Evolutionary conservation across 306 rosid species (phyloP).

Genomic region (Cyclanthera cordifolia): DNA sequence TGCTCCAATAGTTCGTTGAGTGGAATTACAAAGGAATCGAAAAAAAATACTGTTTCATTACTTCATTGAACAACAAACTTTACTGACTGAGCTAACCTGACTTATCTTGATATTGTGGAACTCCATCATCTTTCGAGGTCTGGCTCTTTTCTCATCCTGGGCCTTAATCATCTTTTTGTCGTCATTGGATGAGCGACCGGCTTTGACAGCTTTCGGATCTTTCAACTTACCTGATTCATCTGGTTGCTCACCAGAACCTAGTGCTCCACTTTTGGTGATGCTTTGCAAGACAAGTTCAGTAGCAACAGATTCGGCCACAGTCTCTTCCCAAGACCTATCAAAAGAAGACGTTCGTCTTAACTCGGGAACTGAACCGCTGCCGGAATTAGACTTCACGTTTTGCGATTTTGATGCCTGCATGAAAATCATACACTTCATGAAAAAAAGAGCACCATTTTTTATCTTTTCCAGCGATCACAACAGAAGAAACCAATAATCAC

Average conservation of each 20-base stretch:
- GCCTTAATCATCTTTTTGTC: slow-evolving; percentile 73
- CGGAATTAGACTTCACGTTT: slow-evolving; percentile 30
- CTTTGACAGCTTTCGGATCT: slow-evolving; percentile 66
- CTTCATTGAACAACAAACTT: neutral
- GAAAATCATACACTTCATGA: slow-evolving; percentile 8
- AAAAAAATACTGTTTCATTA: neutral
- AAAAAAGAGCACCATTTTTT: slow-evolving; percentile 4
- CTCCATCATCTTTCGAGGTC: slow-evolving; percentile 95
- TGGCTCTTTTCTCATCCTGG: slow-evolving; percentile 77
- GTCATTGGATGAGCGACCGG: slow-evolving; percentile 82
- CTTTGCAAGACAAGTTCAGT: slow-evolving; percentile 89
- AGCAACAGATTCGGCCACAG: slow-evolving; percentile 94
- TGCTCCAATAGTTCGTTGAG: slow-evolving; percentile 17
- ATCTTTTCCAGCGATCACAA: slow-evolving; percentile 15
- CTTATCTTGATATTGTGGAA: slow-evolving; percentile 93
- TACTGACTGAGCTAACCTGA: slow-evolving; percentile 52
- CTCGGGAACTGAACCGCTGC: slow-evolving; percentile 38
- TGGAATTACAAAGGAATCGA: slow-evolving; percentile 7
- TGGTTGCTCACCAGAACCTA: slow-evolving; percentile 54
- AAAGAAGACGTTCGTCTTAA: slow-evolving; percentile 82
- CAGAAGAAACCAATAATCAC: neutral
- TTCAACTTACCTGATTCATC: slow-evolving; percentile 67
- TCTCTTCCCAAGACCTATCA: slow-evolving; percentile 92
- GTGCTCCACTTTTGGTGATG: slow-evolving; percentile 49
- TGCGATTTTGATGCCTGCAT: slow-evolving; percentile 56